Evolutionary conservation across 805 yeast genomes (phyloP), one percentile per base, ranked within the genome.

Genomic region (Isabelozyma heimii): DNA sequence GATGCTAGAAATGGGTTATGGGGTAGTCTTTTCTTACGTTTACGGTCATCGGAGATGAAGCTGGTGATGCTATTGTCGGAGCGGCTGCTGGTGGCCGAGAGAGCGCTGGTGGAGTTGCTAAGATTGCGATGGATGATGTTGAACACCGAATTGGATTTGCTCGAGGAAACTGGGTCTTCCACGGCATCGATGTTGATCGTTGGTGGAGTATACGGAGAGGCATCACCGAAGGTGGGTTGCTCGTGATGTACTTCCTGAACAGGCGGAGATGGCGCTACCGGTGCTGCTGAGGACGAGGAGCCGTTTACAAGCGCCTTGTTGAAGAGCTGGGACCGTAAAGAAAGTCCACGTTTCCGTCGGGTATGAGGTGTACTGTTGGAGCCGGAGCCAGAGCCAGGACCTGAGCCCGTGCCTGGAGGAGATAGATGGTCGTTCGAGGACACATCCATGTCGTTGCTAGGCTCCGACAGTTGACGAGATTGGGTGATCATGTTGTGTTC

Each of bases 271-370:
- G 17, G 15, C 4, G 42, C 14, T 13, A 14, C 28, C 3, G 37
- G 42, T 9, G 37, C 10, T 15, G 30, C 37, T 16, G 39, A 8
- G n/a, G 52, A 28, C 55, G 60, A 13, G 37, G 44, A 27, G 7
- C n/a, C 35, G 30, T 50, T 48, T 47, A 57, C 52, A 24, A 58
- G 47, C 13, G 72, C 62, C 51, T 75, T 81, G 59, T 75, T 81
- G 67, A 85, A 77, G 44, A 86, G 70, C 66, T 86, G 90, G 0
- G 87, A 74, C 51, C 91, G 72, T 48, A 86, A 64, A 8, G 89
- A 83, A 51, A 83, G 81, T 0, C 91, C 91, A 56, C 91, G 66
- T 52, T 76, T 78, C 52, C 88, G 69, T 28, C 77, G 68, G 5
- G 57, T 43, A 33, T 54, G 63, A 8, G 55, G 58, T 3, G 57